A percentile compares a stretch with the other conserved stretches of the same genome.
These are phyloP conservation scores for Silybum marianum DNA, from an alignment of 129 eudicot species.

Conservation along the genomic window DNA sequence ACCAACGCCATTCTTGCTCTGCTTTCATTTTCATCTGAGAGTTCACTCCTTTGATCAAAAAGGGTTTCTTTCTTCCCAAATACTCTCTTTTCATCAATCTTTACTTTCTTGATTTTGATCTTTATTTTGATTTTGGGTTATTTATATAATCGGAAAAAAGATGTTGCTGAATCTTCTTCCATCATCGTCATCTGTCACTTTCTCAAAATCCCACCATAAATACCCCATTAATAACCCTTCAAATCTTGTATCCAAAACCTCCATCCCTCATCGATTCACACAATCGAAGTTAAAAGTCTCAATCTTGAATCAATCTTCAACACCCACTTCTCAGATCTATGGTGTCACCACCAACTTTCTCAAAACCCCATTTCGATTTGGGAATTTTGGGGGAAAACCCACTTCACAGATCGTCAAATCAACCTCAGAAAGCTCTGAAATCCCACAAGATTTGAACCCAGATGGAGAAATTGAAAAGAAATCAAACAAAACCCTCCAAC, in stretches of 20 bases:
- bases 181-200: conserved; percentile 56
- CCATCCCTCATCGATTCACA: conserved; percentile 10
- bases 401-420: conserved; percentile 43
- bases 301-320: conserved; percentile 24
- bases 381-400: conserved; percentile 31
- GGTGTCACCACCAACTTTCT: conserved; percentile 11
- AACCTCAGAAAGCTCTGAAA: conserved; percentile 49
- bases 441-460: conserved; percentile 53
- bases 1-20: conserved; percentile 2
- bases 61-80: conserved; percentile 9
- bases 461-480: conserved; percentile 53
- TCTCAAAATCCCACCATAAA: conserved; percentile 50
- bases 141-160: conserved; percentile 23
- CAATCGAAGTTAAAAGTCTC: conserved; percentile 26
- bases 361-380: conserved; percentile 26
- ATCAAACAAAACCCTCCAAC: conserved; percentile 62
- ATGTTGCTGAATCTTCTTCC: conserved; percentile 62
- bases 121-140: neutral
- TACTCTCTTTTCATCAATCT: conserved; percentile 18
- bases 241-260: conserved; percentile 35
- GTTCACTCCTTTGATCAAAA: neutral
- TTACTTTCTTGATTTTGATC: neutral
- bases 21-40: neutral
- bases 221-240: conserved; percentile 39
- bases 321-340: conserved; percentile 45